phyloP scores from a whole-genome alignment of 192 early-diverging fungal genomes.

The Umbelopsis sp. region DNA sequence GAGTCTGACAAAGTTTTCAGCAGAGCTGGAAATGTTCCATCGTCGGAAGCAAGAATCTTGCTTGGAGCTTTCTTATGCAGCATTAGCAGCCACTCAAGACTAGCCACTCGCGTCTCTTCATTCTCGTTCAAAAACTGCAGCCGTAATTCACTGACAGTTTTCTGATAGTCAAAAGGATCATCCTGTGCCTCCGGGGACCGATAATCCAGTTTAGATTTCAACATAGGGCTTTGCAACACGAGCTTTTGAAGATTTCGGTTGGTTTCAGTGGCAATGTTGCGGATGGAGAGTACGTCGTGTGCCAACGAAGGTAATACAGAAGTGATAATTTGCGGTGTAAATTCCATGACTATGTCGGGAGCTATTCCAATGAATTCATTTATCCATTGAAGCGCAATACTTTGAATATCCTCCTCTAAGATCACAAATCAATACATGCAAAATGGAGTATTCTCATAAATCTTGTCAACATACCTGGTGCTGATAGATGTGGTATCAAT shows the following conservation, averaged over 20 bases:
- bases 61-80: slow-evolving; percentile 91
- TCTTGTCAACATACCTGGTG: slow-evolving; percentile 40
- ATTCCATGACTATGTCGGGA: slow-evolving; percentile 80
- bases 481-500: slow-evolving; percentile 79
- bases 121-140: slow-evolving; percentile 82
- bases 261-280: slow-evolving; percentile 78
- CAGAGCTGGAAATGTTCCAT: slow-evolving; percentile 84
- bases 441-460: neutral
- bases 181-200: neutral
- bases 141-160: slow-evolving; percentile 79
- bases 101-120: slow-evolving; percentile 90
- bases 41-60: slow-evolving; percentile 84
- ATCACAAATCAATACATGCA: neutral
- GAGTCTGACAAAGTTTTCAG: slow-evolving; percentile 92
- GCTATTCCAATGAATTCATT: slow-evolving; percentile 86
- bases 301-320: slow-evolving; percentile 87
- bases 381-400: slow-evolving; percentile 90
- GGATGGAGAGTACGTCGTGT: slow-evolving; percentile 70
- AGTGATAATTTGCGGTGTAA: slow-evolving; percentile 78
- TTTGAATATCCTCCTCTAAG: slow-evolving; percentile 87
- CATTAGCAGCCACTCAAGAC: slow-evolving; percentile 97
- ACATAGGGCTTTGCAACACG: slow-evolving; percentile 59
- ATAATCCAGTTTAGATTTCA: slow-evolving; percentile 27
- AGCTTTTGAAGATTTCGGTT: slow-evolving; percentile 79
- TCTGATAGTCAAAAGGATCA: slow-evolving; percentile 85